Evolutionary conservation across 2,329 filamentous ascomycete species (phyloP), one percentile per base, ranked within the genome.

Genomic region (Colletotrichum sp.): DNA sequence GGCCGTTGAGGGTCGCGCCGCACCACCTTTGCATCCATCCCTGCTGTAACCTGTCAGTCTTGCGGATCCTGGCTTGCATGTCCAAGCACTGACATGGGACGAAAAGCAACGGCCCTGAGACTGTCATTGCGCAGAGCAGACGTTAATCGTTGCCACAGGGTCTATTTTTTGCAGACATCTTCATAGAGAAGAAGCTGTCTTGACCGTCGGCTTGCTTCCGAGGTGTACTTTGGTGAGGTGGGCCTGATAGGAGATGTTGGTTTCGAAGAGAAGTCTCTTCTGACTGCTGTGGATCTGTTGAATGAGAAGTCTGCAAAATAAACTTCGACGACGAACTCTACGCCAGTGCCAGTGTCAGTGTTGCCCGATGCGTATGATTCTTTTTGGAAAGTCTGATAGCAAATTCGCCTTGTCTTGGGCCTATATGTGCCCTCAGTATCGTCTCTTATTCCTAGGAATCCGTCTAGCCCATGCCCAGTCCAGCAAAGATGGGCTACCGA

Each of bases 31-130:
- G 74, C 60, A 43, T 61, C n/a, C 55, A 70, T 36, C 72, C 71
- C 72, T 66, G 60, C 32, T n/a, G 13, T 26, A 66, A 55, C 71
- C 66, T 71, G 74, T 59, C 74, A 71, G 65, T 70, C 72, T 13
- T 75, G 71, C 66, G 71, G 71, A 76, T 67, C 71, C 71, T 55
- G 66, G 52, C 55, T 32, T 34, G 18, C 59, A 30, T 60, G 66
- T 71, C 74, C 60, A 67, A 76, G 74, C 74, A 76, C 74, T 18
- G 30, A 76, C 71, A 75, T 75, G 71, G 71, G 74, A 76, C 52
- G 72, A 76, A 76, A 65, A 39, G 24, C 60, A 34, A 59, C 24
- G 36, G 43, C 57, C 48, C 64, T 48, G 30, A 34, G 30, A 28
- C 32, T 55, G 55, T n/a, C 55, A 36, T 68, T 34, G 60, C 61